Conservation (phyloP, 495 filamentous ascomycete species). For the Diplogelasinospora grovesii region DNA sequence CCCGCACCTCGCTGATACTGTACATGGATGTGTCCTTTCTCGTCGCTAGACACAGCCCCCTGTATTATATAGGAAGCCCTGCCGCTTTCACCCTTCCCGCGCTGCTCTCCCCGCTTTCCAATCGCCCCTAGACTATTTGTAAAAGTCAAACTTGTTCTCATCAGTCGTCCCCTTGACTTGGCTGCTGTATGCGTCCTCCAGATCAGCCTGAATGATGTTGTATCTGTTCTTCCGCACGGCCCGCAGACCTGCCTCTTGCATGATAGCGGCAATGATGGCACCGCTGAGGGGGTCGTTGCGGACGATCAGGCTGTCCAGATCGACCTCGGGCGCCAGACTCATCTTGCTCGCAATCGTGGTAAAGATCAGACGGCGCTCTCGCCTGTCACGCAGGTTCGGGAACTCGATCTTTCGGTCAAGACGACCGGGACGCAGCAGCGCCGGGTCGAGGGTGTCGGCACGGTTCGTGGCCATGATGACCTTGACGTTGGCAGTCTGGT, state of each 20-base stretch:
- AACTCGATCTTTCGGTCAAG: slow-evolving; percentile 99
- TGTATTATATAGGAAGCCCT: no score
- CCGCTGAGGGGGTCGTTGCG: slow-evolving; percentile 93
- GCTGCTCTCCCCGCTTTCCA: no score
- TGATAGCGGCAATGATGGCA: slow-evolving; percentile 95
- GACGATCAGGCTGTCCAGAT: slow-evolving; percentile 90
- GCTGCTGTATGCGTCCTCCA: slow-evolving; percentile 91
- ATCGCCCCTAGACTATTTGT: slow-evolving; percentile 38
- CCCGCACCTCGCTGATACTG: no score
- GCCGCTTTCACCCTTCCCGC: no score
- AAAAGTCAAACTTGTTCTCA: slow-evolving; percentile 70
- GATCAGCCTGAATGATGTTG: slow-evolving; percentile 93
- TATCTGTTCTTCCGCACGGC: slow-evolving; percentile 97
- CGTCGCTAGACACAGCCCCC: no score
- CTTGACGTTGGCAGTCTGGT: slow-evolving; percentile 97
- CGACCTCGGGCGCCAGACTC: slow-evolving; percentile 92
- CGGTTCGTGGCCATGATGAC: slow-evolving; percentile 99
- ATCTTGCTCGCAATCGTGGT: slow-evolving; percentile 92
- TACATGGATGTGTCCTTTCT: no score
- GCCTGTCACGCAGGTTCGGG: slow-evolving; percentile 79
- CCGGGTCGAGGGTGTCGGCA: slow-evolving; percentile 93
- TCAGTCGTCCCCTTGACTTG: slow-evolving; percentile 89
- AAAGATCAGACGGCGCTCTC: slow-evolving; percentile 94
- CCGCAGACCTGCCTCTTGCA: slow-evolving; percentile 95
- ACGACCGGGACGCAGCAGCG: slow-evolving; percentile 86